phyloP scores from a whole-genome alignment of 2,329 filamentous ascomycete species.

The Didymella glomerata region DNA sequence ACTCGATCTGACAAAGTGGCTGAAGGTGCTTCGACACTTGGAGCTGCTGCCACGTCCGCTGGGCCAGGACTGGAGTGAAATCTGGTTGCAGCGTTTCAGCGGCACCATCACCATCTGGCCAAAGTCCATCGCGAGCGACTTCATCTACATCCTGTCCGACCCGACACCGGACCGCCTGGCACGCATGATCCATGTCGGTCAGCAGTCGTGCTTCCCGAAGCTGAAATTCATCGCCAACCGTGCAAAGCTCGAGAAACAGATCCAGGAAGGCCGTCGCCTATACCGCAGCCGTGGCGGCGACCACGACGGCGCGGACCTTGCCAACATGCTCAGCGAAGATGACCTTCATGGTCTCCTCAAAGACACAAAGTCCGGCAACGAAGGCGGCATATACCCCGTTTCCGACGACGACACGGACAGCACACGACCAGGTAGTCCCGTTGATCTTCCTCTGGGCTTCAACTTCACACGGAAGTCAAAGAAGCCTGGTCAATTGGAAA shows the following conservation, averaged over 20 bases:
- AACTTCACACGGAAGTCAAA: conserved; percentile 34
- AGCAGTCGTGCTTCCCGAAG: conserved; percentile 89
- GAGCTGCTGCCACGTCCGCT: conserved; percentile 89
- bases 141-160: conserved; percentile 85
- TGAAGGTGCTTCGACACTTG: conserved; percentile 90
- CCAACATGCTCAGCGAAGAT: conserved; percentile 57
- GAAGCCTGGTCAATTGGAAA: conserved; percentile 19
- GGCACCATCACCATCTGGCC: conserved; percentile 98
- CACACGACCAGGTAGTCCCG: conserved; percentile 41
- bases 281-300: conserved; percentile 46
- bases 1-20: conserved; percentile 96
- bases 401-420: conserved; percentile 44
- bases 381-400: conserved; percentile 27
- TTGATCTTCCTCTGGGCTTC: conserved; percentile 41
- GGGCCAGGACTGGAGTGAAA: conserved; percentile 95
- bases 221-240: conserved; percentile 90
- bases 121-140: conserved; percentile 78
- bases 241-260: conserved; percentile 78
- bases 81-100: conserved; percentile 94
- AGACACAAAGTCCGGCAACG: conserved; percentile 33
- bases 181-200: conserved; percentile 88
- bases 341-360: conserved; percentile 55
- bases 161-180: conserved; percentile 78
- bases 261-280: conserved; percentile 64
- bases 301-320: conserved; percentile 44